These are phyloP conservation scores for Diaporthe amygdali DNA, from an alignment of 2,329 filamentous ascomycete species.

Conservation along the genomic window DNA sequence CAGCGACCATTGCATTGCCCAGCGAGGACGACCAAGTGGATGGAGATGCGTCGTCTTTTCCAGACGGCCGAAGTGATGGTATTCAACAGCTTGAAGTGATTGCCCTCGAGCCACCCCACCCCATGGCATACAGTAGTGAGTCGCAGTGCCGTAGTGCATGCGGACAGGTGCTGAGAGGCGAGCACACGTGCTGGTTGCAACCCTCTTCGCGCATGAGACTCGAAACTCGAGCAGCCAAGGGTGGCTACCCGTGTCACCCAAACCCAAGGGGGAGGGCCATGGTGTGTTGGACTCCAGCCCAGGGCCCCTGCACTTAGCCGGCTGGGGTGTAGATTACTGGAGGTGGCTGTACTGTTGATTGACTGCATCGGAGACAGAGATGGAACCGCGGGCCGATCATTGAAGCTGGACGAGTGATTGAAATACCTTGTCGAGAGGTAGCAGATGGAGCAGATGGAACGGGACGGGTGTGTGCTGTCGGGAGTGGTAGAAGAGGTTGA, in stretches of 20 bases:
- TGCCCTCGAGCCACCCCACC: neutral
- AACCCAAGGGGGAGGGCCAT: neutral
- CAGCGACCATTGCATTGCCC: neutral
- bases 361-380: neutral
- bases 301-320: neutral
- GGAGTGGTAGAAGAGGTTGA: neutral
- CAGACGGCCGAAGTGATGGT: neutral
- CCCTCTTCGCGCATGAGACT: neutral
- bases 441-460: neutral
- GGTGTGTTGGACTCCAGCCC: neutral
- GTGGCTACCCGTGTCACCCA: neutral
- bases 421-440: neutral
- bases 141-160: constrained; percentile 6
- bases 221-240: neutral
- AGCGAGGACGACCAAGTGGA: too few species aligned
- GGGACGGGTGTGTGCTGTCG: neutral
- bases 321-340: neutral
- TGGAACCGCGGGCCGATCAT: constrained; percentile 5
- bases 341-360: constrained; percentile 6
- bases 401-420: neutral
- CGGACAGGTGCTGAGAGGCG: constrained; percentile 7
- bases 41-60: neutral
- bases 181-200: constrained; percentile 9
- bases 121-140: neutral
- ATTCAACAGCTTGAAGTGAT: neutral